Evolutionary conservation across 1,284 basidiomycete genomes (phyloP), one percentile per base, ranked within the genome.

Genomic region (Irpex sp.): DNA sequence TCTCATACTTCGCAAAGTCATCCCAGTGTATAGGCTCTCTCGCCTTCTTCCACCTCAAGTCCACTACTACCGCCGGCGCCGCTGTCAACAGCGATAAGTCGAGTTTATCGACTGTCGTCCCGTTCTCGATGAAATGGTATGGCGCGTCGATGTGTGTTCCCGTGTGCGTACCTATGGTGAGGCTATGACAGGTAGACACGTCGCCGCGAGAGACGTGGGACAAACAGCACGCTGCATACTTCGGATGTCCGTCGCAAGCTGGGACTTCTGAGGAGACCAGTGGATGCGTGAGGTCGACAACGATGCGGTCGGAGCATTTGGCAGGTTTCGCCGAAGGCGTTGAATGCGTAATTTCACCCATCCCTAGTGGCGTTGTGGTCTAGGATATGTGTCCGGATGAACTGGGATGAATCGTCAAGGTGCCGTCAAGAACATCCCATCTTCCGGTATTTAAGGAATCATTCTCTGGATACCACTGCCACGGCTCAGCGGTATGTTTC

Each of bases 81-180:
- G 67, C 67, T 33, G 67, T 63, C 55, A 68, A 39, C 13, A 75
- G 71, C 1, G 73, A 69, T 0, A 87, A 74, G 0, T 83, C 79
- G 46, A 90, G 76, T 57, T 86, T 76, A 65, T 87, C 84, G 53
- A 90, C 76, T 9, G 81, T 82, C 36, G 74, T 74, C 4, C 85
- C 86, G 33, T 78, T 71, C 3, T 76, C 72, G 69, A 87, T 72
- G 74, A 89, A 90, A 68, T 92, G 89, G 49, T 81, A 88, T 0
- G 90, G 90, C 0, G 88, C 87, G 67, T 92, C 89, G 70, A 91
- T 78, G 72, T 92, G 90, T 0, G 89, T 91, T 26, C 89, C 89
- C 0, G 77, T 78, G 67, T 89, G 87, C 1, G 86, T 82, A 13
- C 85, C 82, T 39, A 87, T 68, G 17, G 80, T 74, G 36, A 89